Evolutionary conservation across 163 green algal genomes (phyloP).

Genomic region (Volvox carteri): DNA sequence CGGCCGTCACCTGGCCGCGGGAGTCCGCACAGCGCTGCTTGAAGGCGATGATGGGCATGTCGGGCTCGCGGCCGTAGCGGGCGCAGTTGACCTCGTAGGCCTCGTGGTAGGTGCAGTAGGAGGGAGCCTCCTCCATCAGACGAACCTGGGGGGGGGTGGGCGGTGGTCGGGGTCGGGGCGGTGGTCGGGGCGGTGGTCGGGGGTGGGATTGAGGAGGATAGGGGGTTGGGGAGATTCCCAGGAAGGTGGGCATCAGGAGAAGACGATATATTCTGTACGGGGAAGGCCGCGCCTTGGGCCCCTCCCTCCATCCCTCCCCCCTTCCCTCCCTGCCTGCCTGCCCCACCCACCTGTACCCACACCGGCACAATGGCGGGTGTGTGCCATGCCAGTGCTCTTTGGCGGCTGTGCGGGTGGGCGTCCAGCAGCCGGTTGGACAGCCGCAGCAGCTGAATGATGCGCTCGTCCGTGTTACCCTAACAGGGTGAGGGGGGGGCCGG

Average conservation of each 20-base stretch:
- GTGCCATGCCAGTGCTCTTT: constrained; percentile 85
- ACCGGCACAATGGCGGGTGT: constrained; percentile 90
- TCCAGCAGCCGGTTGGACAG: constrained; percentile 90
- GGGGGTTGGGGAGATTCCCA: no score
- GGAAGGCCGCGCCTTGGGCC: no score
- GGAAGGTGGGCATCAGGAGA: no score
- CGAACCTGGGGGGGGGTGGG: constrained; percentile 70
- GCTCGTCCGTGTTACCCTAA: constrained; percentile 86
- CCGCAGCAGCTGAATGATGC: constrained; percentile 91
- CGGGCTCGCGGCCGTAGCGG: constrained; percentile 90
- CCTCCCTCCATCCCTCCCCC: no score
- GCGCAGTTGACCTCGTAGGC: constrained; percentile 96
- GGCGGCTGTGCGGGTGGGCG: constrained; percentile 83
- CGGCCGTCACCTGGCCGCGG: not conserved
- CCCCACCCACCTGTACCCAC: constrained; percentile 78
- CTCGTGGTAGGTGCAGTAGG: constrained; percentile 88
- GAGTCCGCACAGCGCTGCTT: constrained; percentile 82
- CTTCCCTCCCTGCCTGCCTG: no score
- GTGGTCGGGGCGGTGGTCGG: constrained; percentile 19
- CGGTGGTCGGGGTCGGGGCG: constrained; percentile 48
- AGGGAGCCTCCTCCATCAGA: constrained; percentile 94
- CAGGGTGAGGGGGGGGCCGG: not conserved
- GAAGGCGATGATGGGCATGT: constrained; percentile 94
- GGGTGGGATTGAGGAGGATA: constrained; percentile 38
- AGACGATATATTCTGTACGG: no score